A percentile compares a stretch with the other conserved stretches of the same genome.
Evolutionary conservation across 495 filamentous ascomycete genomes (phyloP).

Genomic region (Talaromyces stipitatus): DNA sequence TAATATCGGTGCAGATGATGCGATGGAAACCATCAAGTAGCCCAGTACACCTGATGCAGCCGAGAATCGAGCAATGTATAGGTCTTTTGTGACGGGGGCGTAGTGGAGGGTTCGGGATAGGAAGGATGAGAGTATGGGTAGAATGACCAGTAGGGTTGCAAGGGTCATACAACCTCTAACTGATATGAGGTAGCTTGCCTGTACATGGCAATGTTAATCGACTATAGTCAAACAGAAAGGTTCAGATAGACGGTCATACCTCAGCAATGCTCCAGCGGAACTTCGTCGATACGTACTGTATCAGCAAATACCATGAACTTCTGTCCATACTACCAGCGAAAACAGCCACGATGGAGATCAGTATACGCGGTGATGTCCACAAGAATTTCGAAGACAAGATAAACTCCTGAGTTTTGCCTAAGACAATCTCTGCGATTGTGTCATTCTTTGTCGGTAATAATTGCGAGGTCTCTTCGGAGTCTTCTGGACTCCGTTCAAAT

Average conservation of each 20-base stretch:
- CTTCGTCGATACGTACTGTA: constrained; percentile 36
- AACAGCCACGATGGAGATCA: constrained; percentile 21
- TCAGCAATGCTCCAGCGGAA: constrained; percentile 32
- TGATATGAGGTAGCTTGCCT: constrained; percentile 35
- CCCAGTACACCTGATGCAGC: constrained; percentile 9
- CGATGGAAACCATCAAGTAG: constrained; percentile 22
- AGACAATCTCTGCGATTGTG: not conserved
- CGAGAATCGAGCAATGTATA: constrained; percentile 19
- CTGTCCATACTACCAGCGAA: constrained; percentile 24
- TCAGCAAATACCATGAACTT: constrained; percentile 17
- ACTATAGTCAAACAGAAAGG: not conserved
- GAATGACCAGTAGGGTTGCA: constrained; percentile 18
- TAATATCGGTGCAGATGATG: constrained; percentile 16
- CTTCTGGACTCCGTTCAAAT: constrained; percentile 21
- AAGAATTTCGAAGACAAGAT: constrained; percentile 15
- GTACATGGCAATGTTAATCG: not conserved
- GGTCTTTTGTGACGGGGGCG: constrained; percentile 22
- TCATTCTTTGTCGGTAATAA: constrained; percentile 1
- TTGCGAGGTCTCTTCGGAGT: constrained; percentile 19
- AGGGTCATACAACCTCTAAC: constrained; percentile 29
- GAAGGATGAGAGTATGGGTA: constrained; percentile 16
- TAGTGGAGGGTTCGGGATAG: constrained; percentile 19
- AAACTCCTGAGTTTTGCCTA: constrained; percentile 16
- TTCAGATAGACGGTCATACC: constrained; percentile 14
- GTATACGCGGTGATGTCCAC: constrained; percentile 20